Conservation (phyloP, 257 asterid species). For the Solanum etuberosum region DNA sequence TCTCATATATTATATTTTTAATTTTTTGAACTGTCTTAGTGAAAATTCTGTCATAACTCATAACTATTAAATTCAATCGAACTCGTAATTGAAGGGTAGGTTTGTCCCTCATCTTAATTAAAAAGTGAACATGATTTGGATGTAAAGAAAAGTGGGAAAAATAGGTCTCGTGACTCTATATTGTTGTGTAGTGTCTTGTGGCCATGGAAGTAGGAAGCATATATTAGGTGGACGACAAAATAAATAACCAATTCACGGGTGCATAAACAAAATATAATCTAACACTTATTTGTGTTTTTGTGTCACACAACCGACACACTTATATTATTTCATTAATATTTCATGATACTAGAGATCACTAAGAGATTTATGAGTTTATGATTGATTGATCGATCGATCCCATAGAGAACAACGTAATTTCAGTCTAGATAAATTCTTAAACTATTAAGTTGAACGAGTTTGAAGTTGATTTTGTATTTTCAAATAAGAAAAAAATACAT, state of each 20-base stretch:
- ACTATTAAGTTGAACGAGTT: not conserved
- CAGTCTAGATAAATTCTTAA: not conserved
- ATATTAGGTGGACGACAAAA: constrained; percentile 6
- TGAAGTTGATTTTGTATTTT: not conserved
- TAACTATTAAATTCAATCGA: not conserved
- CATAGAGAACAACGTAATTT: not conserved
- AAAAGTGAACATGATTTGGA: constrained; percentile 4
- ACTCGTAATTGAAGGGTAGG: not conserved
- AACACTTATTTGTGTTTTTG: not conserved
- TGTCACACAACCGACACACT: not conserved
- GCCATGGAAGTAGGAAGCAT: constrained; percentile 12
- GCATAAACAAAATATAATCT: not conserved
- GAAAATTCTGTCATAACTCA: not conserved
- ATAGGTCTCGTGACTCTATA: constrained; percentile 44
- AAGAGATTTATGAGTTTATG: not conserved
- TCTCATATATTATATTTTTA: not conserved
- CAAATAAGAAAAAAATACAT: too few relatives aligned
- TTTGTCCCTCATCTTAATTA: not conserved
- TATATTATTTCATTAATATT: not conserved
- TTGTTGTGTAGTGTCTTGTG: constrained; percentile 52
- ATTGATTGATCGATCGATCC: not conserved
- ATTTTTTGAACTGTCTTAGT: not conserved
- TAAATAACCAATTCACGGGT: constrained; percentile 23
- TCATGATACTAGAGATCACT: not conserved
- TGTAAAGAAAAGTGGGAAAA: constrained; percentile 1